Evolutionary conservation across 495 filamentous ascomycete species (phyloP).

Genomic region (Aspergillus bridgeri): DNA sequence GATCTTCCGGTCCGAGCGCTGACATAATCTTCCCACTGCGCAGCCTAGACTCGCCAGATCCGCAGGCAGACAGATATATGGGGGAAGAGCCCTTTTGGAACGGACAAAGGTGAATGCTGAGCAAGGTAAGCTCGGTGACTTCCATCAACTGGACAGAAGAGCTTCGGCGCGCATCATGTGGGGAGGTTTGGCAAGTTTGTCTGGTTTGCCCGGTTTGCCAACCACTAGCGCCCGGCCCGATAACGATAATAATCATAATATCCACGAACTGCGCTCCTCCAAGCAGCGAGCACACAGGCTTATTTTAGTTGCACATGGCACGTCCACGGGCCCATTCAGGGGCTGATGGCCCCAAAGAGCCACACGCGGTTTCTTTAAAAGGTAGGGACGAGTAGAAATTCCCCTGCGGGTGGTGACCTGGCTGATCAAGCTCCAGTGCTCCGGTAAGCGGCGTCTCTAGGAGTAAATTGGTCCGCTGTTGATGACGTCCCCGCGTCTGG

Average conservation of each 20-base stretch:
- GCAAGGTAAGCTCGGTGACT: neutral
- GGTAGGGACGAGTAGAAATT: constrained; percentile 37
- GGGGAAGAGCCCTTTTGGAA: no score
- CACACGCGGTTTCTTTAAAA: constrained; percentile 84
- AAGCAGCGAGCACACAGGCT: neutral
- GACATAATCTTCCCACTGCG: neutral
- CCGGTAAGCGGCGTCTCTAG: constrained; percentile 37
- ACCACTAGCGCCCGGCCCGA: constrained; percentile 13
- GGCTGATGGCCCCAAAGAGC: constrained; percentile 65
- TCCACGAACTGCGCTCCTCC: neutral
- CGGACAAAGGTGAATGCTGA: neutral
- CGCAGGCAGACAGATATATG: no score
- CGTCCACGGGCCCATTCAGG: constrained; percentile 44
- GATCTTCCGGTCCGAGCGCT: neutral
- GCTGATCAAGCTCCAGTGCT: constrained; percentile 40
- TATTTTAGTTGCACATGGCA: constrained; percentile 29
- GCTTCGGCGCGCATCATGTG: no score
- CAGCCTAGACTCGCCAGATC: neutral
- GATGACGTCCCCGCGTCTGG: constrained; percentile 15
- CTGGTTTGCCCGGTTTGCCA: constrained; percentile 13
- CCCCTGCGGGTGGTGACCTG: constrained; percentile 6
- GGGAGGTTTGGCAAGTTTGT: constrained; percentile 28
- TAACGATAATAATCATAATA: constrained; percentile 6
- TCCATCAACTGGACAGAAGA: no score
- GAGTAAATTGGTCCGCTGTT: neutral